phyloP scores from a whole-genome alignment of 305 asterid genomes.

The Galium porrigens region DNA sequence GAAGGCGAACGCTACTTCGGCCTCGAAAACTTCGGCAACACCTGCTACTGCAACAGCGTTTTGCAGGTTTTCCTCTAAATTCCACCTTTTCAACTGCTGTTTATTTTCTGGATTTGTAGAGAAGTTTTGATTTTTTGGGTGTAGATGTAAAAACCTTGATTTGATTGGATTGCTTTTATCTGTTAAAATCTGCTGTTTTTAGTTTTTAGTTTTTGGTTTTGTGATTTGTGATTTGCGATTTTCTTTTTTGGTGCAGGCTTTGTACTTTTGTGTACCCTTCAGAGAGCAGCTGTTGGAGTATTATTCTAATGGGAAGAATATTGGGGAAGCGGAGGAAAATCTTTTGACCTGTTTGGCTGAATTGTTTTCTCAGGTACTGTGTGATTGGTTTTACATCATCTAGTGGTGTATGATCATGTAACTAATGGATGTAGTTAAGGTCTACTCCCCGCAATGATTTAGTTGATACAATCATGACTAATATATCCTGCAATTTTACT shows the following conservation, averaged over 20 bases:
- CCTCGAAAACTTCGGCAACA: conserved; percentile 77
- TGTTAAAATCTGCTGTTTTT: neutral
- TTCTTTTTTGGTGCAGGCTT: conserved; percentile 36
- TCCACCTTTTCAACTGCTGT: neutral
- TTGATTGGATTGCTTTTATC: neutral
- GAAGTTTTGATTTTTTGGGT: neutral
- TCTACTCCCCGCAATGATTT: neutral
- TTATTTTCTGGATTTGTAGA: neutral
- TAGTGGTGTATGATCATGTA: neutral
- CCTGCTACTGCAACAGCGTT: conserved; percentile 82
- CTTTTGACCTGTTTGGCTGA: conserved; percentile 79
- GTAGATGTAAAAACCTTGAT: conserved; percentile 10
- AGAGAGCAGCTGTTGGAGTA: conserved; percentile 72
- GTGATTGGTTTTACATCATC: conserved; percentile 4
- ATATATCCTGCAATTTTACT: conserved; percentile 11
- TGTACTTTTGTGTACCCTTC: conserved; percentile 77
- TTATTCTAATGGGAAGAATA: conserved; percentile 43
- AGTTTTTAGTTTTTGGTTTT: neutral
- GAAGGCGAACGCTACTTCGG: conserved; percentile 86
- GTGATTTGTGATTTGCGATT: neutral
- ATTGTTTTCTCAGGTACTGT: conserved; percentile 60
- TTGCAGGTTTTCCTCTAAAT: conserved; percentile 37
- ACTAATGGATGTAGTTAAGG: neutral
- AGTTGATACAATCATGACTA: neutral
- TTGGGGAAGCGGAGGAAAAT: conserved; percentile 56